These are phyloP conservation scores for Scortechinia acanthostroma DNA, from an alignment of 2,329 filamentous ascomycete species.

Conservation along the genomic window DNA sequence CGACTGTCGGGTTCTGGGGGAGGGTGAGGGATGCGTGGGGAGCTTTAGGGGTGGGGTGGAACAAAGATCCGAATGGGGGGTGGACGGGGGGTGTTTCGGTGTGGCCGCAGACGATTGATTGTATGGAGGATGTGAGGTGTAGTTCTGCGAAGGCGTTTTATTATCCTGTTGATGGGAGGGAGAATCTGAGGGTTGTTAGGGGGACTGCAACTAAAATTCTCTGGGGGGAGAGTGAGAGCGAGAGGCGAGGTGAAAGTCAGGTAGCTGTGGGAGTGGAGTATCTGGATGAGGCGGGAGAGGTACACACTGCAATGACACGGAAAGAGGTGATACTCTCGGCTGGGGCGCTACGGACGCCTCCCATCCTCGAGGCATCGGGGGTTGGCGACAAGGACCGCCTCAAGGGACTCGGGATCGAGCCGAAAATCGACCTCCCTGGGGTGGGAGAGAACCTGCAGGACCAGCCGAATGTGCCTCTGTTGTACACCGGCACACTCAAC, in stretches of 20 bases:
- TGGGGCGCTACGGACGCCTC: not conserved
- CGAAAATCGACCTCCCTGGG: not conserved
- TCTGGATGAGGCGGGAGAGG: constrained; percentile 7
- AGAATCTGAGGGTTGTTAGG: constrained; percentile 24
- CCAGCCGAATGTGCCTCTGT: not conserved
- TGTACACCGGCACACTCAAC: too few species aligned
- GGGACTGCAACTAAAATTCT: constrained; percentile 22
- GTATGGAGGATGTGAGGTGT: too few species aligned
- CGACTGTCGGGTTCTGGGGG: too few species aligned
- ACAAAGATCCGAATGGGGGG: too few species aligned
- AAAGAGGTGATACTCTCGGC: not conserved
- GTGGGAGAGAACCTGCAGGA: constrained; percentile 2
- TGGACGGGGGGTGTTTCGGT: too few species aligned
- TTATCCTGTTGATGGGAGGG: constrained; percentile 19
- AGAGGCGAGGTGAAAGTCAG: too few species aligned
- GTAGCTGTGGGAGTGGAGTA: not conserved
- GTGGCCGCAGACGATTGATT: too few species aligned
- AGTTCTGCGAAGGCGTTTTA: constrained; percentile 10
- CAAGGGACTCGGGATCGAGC: not conserved
- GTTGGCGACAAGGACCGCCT: constrained; percentile 17
- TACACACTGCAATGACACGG: too few species aligned
- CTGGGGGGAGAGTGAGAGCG: constrained; percentile 7
- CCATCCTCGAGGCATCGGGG: constrained; percentile 21
- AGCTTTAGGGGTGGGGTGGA: not conserved
- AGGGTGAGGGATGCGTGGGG: too few species aligned